Percentiles rank a stretch among this genome's conserved stretches.
These are phyloP conservation scores for Citrus glauca DNA, from an alignment of 345 rosid species.

Conservation along the genomic window DNA sequence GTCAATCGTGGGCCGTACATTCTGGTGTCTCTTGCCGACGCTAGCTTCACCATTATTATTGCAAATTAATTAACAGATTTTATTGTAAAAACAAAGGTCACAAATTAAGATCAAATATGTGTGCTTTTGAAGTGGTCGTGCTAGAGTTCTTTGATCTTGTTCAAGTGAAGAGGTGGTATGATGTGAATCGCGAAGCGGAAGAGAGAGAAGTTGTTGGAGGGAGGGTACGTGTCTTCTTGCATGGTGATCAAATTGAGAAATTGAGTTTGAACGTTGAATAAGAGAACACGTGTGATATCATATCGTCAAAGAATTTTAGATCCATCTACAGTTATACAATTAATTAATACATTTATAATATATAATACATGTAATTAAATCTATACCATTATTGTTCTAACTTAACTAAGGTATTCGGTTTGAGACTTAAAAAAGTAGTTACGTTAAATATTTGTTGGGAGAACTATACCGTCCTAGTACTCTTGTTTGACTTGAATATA, in stretches of 20 bases:
- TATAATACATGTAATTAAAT: too few species aligned
- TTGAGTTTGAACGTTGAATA: neutral
- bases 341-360: too few species aligned
- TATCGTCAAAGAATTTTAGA: too few species aligned
- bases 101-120: neutral
- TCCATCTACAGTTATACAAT: too few species aligned
- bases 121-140: neutral
- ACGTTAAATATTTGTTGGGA: too few species aligned
- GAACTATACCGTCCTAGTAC: too few species aligned
- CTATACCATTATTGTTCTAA: too few species aligned
- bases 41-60: slow-evolving; percentile 75
- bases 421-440: too few species aligned
- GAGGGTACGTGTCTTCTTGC: slow-evolving; percentile 46
- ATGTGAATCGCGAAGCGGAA: neutral
- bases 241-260: slow-evolving; percentile 23
- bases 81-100: neutral
- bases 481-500: too few species aligned
- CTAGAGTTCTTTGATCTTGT: neutral
- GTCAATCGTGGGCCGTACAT: slow-evolving; percentile 57
- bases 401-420: too few species aligned
- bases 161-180: neutral
- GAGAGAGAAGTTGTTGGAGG: neutral
- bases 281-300: neutral
- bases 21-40: slow-evolving; percentile 71
- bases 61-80: neutral